phyloP scores from a whole-genome alignment of 2,329 filamentous ascomycete genomes.

The Aspergillus sp. region DNA sequence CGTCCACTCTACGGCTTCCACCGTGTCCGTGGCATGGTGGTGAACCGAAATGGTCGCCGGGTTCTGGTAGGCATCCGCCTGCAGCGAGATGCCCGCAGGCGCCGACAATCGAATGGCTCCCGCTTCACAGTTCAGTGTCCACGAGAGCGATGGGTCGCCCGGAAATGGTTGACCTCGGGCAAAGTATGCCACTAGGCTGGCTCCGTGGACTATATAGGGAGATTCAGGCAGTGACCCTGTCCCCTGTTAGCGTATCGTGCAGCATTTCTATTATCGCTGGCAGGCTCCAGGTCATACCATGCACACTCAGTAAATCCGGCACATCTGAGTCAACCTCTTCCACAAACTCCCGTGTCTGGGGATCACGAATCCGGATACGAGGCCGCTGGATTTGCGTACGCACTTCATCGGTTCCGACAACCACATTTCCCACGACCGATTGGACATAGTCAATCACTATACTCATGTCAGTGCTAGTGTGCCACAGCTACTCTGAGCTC shows the following conservation, averaged over 20 bases:
- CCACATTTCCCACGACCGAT: slow-evolving; percentile 1
- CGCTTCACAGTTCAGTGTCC: neutral
- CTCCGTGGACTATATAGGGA: neutral
- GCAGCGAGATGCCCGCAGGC: neutral
- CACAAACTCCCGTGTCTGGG: neutral
- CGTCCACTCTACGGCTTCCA: neutral
- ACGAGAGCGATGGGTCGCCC: neutral
- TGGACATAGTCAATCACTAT: slow-evolving; percentile 4
- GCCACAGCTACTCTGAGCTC: too few species aligned
- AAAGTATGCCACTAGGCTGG: neutral
- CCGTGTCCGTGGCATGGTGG: neutral
- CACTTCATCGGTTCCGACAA: neutral
- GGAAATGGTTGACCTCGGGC: neutral
- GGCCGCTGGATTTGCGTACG: neutral
- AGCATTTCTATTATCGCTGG: neutral
- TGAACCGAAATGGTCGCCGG: neutral
- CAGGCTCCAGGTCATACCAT: neutral
- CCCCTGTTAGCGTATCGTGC: neutral
- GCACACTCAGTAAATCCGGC: neutral
- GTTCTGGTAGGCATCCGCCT: neutral
- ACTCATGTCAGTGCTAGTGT: neutral
- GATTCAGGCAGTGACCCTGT: neutral
- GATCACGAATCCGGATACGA: neutral
- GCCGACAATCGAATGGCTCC: neutral
- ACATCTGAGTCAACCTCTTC: neutral